Evolutionary conservation across 2,329 filamentous ascomycete species (phyloP).

Genomic region (Scortechinia acanthostroma): DNA sequence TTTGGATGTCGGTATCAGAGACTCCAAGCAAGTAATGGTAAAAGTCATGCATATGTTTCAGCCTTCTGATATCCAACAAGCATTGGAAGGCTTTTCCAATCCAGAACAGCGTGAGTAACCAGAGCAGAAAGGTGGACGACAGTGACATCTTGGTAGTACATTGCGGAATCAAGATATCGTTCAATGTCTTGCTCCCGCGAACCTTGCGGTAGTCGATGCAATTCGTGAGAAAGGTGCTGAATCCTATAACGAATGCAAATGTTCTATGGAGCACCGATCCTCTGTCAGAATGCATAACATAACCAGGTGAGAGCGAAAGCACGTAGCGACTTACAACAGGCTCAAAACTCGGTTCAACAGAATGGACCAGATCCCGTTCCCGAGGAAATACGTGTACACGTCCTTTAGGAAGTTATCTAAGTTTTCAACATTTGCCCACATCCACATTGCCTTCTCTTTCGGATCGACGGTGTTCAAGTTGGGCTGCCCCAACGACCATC

Average conservation of each 20-base stretch:
- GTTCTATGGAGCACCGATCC: too few relatives aligned
- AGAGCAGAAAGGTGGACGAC: conserved; percentile 49
- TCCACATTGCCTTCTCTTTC: conserved; percentile 64
- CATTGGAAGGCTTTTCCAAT: conserved; percentile 50
- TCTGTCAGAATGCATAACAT: too few relatives aligned
- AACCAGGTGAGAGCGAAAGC: neutral
- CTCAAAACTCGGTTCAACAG: conserved; percentile 46
- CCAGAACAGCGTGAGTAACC: conserved; percentile 62
- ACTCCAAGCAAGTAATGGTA: conserved; percentile 63
- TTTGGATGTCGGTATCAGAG: conserved; percentile 65
- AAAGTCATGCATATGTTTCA: conserved; percentile 63
- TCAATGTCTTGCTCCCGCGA: conserved; percentile 36
- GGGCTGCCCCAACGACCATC: neutral
- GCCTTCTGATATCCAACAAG: conserved; percentile 45
- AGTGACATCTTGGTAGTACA: conserved; percentile 54
- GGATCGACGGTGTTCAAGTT: conserved; percentile 34
- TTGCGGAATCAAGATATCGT: conserved; percentile 48
- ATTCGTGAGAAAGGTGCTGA: conserved; percentile 60
- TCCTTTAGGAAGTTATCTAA: conserved; percentile 64
- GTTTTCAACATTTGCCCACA: conserved; percentile 67
- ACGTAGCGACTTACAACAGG: conserved; percentile 38
- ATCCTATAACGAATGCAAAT: conserved; percentile 59
- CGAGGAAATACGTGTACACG: conserved; percentile 63
- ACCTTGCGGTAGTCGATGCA: conserved; percentile 63
- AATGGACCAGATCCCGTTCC: conserved; percentile 66